These are phyloP conservation scores for Tylopilus plumbeoviolaceoides DNA, from an alignment of 768 basidiomycete species.

Conservation along the genomic window DNA sequence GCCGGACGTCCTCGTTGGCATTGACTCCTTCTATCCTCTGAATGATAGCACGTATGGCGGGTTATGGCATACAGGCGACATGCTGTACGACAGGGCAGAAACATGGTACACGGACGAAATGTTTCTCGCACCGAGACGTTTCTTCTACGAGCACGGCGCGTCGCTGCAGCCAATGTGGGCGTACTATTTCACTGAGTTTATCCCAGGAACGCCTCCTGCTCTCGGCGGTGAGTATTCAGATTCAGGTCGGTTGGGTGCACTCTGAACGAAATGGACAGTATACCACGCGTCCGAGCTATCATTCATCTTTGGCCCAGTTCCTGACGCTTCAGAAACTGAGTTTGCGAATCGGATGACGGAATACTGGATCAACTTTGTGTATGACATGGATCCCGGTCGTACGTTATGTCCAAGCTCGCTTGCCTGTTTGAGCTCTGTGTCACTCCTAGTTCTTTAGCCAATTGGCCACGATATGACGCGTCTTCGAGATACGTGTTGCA, in stretches of 20 bases:
- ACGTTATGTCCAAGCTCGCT: slow-evolving; percentile 13
- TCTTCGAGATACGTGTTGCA: too few species aligned
- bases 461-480: too few species aligned
- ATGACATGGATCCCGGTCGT: slow-evolving; percentile 55
- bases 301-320: slow-evolving; percentile 37
- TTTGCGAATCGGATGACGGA: slow-evolving; percentile 48
- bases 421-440: too few species aligned
- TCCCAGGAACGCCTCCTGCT: slow-evolving; percentile 47
- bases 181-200: slow-evolving; percentile 54
- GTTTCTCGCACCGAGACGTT: slow-evolving; percentile 48
- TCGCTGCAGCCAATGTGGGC: slow-evolving; percentile 45
- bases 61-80: slow-evolving; percentile 56
- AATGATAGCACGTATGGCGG: slow-evolving; percentile 46
- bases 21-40: slow-evolving; percentile 42
- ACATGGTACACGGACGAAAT: slow-evolving; percentile 59
- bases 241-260: not conserved
- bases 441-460: too few species aligned
- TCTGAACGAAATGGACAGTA: slow-evolving; percentile 1
- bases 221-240: slow-evolving; percentile 41
- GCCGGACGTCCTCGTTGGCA: slow-evolving; percentile 33
- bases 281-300: slow-evolving; percentile 15
- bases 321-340: slow-evolving; percentile 37
- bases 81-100: slow-evolving; percentile 55
- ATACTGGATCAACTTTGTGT: slow-evolving; percentile 54
- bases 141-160: slow-evolving; percentile 48